phyloP scores from a whole-genome alignment of 257 asterid genomes.

The Fraxinus pennsylvanica region DNA sequence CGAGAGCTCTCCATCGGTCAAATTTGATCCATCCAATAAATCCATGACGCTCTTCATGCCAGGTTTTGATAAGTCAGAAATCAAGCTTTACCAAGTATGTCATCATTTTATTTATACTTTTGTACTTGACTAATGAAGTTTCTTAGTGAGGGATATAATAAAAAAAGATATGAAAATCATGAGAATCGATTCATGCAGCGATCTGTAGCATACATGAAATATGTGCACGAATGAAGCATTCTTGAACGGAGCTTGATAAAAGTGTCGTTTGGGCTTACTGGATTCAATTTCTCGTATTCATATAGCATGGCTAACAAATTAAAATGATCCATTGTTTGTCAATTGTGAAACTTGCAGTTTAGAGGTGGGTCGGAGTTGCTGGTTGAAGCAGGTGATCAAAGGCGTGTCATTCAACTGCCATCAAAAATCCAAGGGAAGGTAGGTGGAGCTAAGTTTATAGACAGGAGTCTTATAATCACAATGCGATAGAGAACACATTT shows the following conservation, averaged over 20 bases:
- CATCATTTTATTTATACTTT: not conserved
- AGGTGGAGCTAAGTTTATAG: slow-evolving; percentile 80
- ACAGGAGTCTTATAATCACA: slow-evolving; percentile 72
- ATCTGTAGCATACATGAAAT: not conserved
- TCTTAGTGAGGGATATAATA: not conserved
- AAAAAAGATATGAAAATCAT: not conserved
- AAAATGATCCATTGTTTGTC: not conserved
- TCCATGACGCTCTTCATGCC: slow-evolving; percentile 90
- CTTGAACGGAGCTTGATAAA: not conserved
- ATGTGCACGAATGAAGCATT: not conserved
- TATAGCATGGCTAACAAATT: not conserved
- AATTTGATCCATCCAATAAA: slow-evolving; percentile 58
- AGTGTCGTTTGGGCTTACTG: not conserved
- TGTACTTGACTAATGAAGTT: not conserved
- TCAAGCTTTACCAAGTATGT: slow-evolving; percentile 89
- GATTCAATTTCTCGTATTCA: not conserved
- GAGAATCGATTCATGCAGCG: not conserved
- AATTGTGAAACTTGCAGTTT: slow-evolving; percentile 54
- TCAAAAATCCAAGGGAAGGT: slow-evolving; percentile 84
- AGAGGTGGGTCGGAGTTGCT: slow-evolving; percentile 89
- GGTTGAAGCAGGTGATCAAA: slow-evolving; percentile 96
- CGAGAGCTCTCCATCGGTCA: slow-evolving; percentile 43
- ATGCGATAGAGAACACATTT: slow-evolving; percentile 39
- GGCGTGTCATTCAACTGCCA: slow-evolving; percentile 79
- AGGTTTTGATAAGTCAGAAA: slow-evolving; percentile 96